phyloP scores from a whole-genome alignment of 176 grass and related monocot genomes.

The Avena insularis region DNA sequence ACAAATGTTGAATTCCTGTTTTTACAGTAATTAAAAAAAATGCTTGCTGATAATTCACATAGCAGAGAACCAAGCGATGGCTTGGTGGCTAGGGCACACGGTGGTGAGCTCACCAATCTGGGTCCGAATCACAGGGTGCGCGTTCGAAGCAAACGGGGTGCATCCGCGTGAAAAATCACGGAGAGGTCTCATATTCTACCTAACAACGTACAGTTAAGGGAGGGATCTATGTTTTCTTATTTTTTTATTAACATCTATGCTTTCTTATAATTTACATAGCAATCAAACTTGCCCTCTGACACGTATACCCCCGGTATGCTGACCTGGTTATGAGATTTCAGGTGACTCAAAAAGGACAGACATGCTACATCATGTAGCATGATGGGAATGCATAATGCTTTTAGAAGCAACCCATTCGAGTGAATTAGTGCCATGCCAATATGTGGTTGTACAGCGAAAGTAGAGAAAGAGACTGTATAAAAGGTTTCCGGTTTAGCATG shows the following conservation, averaged over 20 bases:
- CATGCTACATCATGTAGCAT: background rate
- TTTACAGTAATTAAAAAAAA: background rate
- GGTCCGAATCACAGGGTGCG: too few relatives aligned
- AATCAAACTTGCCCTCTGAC: background rate
- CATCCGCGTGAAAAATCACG: too few relatives aligned
- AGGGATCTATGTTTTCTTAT: too few relatives aligned
- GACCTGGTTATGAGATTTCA: constrained; percentile 21
- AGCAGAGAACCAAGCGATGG: background rate
- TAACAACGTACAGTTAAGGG: too few relatives aligned
- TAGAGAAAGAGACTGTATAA: background rate
- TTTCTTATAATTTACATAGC: background rate
- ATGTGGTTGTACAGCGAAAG: background rate
- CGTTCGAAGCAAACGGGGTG: too few relatives aligned
- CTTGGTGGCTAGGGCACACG: too few relatives aligned
- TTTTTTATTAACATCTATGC: too few relatives aligned
- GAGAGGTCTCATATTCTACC: too few relatives aligned
- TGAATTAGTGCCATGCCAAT: background rate
- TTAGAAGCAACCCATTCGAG: background rate
- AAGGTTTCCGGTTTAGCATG: background rate
- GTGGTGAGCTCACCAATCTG: too few relatives aligned
- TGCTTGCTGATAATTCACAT: background rate
- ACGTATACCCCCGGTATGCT: background rate
- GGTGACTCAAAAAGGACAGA: background rate
- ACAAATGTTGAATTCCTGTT: background rate
- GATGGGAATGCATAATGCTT: background rate